A percentile compares a stretch with the other conserved stretches of the same genome.
Conservation (phyloP, 1,284 basidiomycete species). For the Sphagnurus paluster region DNA sequence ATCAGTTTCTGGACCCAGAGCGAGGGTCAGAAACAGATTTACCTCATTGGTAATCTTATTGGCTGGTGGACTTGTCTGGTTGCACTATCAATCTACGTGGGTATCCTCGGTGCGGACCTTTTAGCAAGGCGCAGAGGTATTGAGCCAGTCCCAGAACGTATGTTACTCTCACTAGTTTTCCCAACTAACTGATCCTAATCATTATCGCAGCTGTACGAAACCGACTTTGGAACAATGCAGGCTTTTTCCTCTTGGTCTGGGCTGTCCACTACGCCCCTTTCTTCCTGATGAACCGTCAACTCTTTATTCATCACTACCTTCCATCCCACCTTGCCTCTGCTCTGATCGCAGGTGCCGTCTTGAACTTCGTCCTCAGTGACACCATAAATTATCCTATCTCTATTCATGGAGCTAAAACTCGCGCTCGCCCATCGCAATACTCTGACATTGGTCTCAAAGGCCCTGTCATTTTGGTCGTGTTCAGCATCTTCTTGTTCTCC, state of each 20-base stretch:
- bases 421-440: conserved; percentile 58
- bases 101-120: conserved; percentile 87
- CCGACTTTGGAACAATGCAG: conserved; percentile 91
- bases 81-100: conserved; percentile 84
- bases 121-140: conserved; percentile 85
- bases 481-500: conserved; percentile 60
- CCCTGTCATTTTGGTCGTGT: conserved; percentile 60
- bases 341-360: conserved; percentile 86
- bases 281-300: conserved; percentile 96
- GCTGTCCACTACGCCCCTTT: conserved; percentile 96
- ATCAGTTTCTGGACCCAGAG: conserved; percentile 98
- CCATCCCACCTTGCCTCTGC: conserved; percentile 93
- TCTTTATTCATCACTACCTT: conserved; percentile 98
- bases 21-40: conserved; percentile 87
- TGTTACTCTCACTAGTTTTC: conserved; percentile 32
- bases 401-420: conserved; percentile 58
- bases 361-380: conserved; percentile 92
- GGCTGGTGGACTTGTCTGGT: conserved; percentile 96
- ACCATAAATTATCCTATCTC: conserved; percentile 94
- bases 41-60: conserved; percentile 92
- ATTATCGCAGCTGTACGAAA: conserved; percentile 74
- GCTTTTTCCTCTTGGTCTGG: conserved; percentile 96
- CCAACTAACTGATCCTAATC: conserved; percentile 9
- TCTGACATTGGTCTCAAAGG: conserved; percentile 76
- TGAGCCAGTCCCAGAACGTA: conserved; percentile 85